Evolutionary conservation across 108 stramenopile genomes (phyloP).

Genomic region (Cyclotella baltica): DNA sequence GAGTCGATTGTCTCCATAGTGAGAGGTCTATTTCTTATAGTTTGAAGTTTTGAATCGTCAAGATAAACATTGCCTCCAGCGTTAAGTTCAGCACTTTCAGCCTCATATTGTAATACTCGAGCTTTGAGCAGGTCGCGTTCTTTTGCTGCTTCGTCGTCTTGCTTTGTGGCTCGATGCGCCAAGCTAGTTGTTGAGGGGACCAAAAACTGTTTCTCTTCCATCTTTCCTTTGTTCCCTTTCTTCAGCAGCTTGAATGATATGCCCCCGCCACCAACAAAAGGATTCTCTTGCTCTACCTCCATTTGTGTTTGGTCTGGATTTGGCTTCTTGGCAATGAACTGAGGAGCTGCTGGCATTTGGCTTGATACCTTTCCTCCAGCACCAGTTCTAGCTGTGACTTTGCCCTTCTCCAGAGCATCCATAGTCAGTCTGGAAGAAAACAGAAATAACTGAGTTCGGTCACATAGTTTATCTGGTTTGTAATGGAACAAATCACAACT

Average conservation of each 20-base stretch:
- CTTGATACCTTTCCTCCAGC: constrained; percentile 70
- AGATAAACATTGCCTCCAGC: constrained; percentile 87
- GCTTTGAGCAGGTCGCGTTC: constrained; percentile 89
- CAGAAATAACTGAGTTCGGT: not conserved
- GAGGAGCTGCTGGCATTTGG: constrained; percentile 78
- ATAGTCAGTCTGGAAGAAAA: constrained; percentile 60
- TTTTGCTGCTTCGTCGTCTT: constrained; percentile 85
- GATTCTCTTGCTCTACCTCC: constrained; percentile 30
- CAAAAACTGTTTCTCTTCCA: constrained; percentile 85
- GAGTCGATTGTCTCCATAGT: constrained; percentile 82
- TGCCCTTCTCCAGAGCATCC: constrained; percentile 90
- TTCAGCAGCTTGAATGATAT: constrained; percentile 90
- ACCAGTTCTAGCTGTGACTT: constrained; percentile 64
- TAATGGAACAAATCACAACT: not conserved
- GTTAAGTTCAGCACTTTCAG: constrained; percentile 76
- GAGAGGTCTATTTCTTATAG: constrained; percentile 84
- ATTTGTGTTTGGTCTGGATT: constrained; percentile 43
- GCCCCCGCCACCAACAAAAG: constrained; percentile 74
- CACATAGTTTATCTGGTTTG: not conserved
- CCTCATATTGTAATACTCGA: constrained; percentile 85
- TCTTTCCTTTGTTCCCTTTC: constrained; percentile 91
- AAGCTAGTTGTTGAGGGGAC: constrained; percentile 88
- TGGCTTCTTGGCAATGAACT: constrained; percentile 71
- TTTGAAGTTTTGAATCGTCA: constrained; percentile 82
- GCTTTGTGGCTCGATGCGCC: constrained; percentile 76